phyloP scores from a whole-genome alignment of 768 basidiomycete species.

The Tricholoma bakamatsutake region DNA sequence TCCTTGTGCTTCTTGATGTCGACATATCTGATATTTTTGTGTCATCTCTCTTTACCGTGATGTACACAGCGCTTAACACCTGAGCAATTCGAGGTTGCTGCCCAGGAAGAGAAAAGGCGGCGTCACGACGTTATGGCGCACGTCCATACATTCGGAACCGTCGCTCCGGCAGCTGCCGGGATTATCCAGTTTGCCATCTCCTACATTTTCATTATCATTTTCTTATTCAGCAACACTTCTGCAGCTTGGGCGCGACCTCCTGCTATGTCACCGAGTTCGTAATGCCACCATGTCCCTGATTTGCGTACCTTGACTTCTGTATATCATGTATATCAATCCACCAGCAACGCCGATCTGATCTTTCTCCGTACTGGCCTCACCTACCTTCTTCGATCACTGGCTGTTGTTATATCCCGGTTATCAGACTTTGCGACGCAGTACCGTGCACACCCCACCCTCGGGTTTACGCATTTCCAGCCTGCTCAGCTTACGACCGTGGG shows the following conservation, averaged over 20 bases:
- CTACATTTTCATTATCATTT: not conserved
- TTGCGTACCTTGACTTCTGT: not conserved
- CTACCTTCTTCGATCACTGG: slow-evolving; percentile 83
- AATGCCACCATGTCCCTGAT: not conserved
- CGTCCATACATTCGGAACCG: slow-evolving; percentile 92
- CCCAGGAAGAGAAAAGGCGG: slow-evolving; percentile 92
- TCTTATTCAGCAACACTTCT: not conserved
- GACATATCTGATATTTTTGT: not conserved
- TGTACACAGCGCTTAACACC: slow-evolving; percentile 65
- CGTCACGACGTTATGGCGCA: slow-evolving; percentile 99
- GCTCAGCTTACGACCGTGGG: slow-evolving; percentile 98
- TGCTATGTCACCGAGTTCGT: slow-evolving; percentile 96
- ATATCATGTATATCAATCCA: slow-evolving; percentile 3
- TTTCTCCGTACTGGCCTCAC: slow-evolving; percentile 87
- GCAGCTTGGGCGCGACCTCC: slow-evolving; percentile 90
- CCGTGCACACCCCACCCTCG: slow-evolving; percentile 85
- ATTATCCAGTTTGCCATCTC: slow-evolving; percentile 78
- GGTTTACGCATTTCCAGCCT: slow-evolving; percentile 99
- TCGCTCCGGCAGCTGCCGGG: slow-evolving; percentile 91
- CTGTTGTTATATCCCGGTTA: slow-evolving; percentile 84
- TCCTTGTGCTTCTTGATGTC: not conserved
- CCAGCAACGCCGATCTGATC: slow-evolving; percentile 95
- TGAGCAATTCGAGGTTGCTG: slow-evolving; percentile 88
- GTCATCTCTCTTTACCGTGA: slow-evolving; percentile 1
- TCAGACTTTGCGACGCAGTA: slow-evolving; percentile 80